These are phyloP conservation scores for Coccomyxa sp. DNA, from an alignment of 139 green algal species.

Conservation along the genomic window DNA sequence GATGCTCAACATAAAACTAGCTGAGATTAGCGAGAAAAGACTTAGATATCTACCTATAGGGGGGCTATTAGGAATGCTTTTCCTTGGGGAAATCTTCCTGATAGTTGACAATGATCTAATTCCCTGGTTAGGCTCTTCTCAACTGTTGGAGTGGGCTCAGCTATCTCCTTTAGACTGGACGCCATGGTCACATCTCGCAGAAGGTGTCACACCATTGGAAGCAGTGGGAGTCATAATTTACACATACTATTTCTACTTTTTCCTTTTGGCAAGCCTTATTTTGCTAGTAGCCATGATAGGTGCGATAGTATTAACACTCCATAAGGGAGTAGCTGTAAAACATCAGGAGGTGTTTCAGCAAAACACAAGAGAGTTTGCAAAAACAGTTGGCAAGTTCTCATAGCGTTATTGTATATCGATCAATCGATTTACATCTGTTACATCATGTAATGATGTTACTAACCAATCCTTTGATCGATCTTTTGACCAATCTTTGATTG, in stretches of 20 bases:
- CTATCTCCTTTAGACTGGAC: constrained; percentile 23
- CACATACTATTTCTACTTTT: constrained; percentile 64
- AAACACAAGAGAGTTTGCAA: constrained; percentile 60
- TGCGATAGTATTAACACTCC: constrained; percentile 58
- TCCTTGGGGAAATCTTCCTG: constrained; percentile 56
- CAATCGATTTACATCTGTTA: too few relatives aligned
- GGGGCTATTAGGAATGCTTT: constrained; percentile 48
- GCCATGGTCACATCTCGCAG: constrained; percentile 16
- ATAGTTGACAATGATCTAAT: constrained; percentile 66
- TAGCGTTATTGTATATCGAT: too few relatives aligned
- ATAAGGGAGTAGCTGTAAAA: constrained; percentile 49
- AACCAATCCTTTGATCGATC: constrained; percentile 6
- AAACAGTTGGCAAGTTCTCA: constrained; percentile 42
- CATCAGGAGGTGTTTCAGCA: constrained; percentile 59
- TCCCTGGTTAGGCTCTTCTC: constrained; percentile 29
- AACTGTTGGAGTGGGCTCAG: constrained; percentile 4
- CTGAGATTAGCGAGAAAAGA: constrained; percentile 60
- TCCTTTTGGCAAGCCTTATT: constrained; percentile 57
- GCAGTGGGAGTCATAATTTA: constrained; percentile 52
- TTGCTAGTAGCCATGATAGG: constrained; percentile 64
- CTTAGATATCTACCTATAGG: constrained; percentile 51
- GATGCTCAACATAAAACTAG: constrained; percentile 60
- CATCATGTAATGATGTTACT: not conserved
- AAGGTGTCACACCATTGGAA: constrained; percentile 42
- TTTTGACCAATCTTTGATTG: constrained; percentile 15